Base-by-base conservation (phyloP, 1,284 basidiomycete genomes). In the Peniophora sp. region DNA sequence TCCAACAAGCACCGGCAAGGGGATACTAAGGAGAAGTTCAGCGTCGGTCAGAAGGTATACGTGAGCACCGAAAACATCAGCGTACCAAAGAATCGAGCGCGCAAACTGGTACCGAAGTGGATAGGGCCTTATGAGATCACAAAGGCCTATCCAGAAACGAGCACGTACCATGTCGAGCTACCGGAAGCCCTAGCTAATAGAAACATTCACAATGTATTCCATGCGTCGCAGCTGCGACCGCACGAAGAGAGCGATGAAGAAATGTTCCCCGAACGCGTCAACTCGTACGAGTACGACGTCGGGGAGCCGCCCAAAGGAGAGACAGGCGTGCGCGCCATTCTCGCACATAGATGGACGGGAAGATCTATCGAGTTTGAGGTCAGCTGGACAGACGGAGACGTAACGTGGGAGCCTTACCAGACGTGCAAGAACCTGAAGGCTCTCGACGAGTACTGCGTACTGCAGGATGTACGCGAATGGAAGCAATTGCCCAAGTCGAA, bases 51-150 rank as follows among this genome's bases (percentile, higher is more conserved):
- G 8, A 24, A 60, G 1, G 67, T 66, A 0, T 72, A 69, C 38
- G 47, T 72, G 10, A 66, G 65, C 0, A 72, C 68, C 0, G 51
- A 61, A 44, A 69, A 72, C 48, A 52, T 73, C 1, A 27, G 48
- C 1, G 35, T 72, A 0, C 68, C 68, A 0, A 67, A 66, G 46
- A 64, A 63, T 2, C 22, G 61, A 0, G 68, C 63, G 0, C 34
- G 53, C 1, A 69, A 70, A 39, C 52, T 71, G 2, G 22, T 61
- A 3, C 68, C 68, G 0, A 58, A 59, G 19, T 70, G 56, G 52
- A 60, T 70, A 0, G 65, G 68, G 0, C 69, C 66, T 0, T 70
- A 61, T 46, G 47, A 44, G 38, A 58, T 69, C 0, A 3, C 55
- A 2, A 47, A 53, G 24, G 55, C 53, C 19, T 54, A 51, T 32